Evolutionary conservation across 352 stramenopile species (phyloP), one percentile per base, ranked within the genome.

Genomic region (Phytopythium montanum): DNA sequence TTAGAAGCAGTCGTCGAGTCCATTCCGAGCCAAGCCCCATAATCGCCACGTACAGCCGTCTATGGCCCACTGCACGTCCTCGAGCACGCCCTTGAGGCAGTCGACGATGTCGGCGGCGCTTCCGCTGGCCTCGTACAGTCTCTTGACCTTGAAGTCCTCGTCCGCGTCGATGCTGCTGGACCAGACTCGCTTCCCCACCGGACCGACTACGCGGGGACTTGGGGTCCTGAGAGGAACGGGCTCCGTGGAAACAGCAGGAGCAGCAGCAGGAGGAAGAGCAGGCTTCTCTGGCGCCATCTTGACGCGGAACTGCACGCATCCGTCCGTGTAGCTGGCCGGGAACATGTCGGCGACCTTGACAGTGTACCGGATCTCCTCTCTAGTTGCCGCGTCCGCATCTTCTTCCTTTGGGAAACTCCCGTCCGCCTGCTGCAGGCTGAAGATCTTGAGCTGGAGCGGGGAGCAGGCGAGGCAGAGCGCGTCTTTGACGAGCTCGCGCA

Each of bases 221-320:
- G 19, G 4, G 29, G 42, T 28, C 42, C 0, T n/a, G 1, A 25
- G 23, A 13, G 44, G 10, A 25, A 14, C 1, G 8, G 41, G 0
- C 18, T 28, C 41, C n/a, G n/a, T n/a, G n/a, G n/a, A n/a, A 23
- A 26, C n/a, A 8, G 10, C n/a, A 8, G 21, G 2, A 4, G 21
- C 42, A 45, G 16, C 38, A 44, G 12, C 39, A 29, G 42, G 5
- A 6, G n/a, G 23, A 44, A 3, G 18, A 29, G 42, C 14, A 6
- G n/a, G 23, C 18, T 60, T 12, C 0, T 18, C 9, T 33, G 3
- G 26, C 8, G 12, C 13, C 18, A 6, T 10, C 25, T 60, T 10
- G 7, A 52, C 21, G 18, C 33, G 33, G 25, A 56, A 56, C 14
- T 56, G 51, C 13, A 56, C 51, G 21, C 51, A 33, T 7, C 33